Evolutionary conservation across 306 rosid species (phyloP), one percentile per base, ranked within the genome.

Genomic region (Vicia villosa): DNA sequence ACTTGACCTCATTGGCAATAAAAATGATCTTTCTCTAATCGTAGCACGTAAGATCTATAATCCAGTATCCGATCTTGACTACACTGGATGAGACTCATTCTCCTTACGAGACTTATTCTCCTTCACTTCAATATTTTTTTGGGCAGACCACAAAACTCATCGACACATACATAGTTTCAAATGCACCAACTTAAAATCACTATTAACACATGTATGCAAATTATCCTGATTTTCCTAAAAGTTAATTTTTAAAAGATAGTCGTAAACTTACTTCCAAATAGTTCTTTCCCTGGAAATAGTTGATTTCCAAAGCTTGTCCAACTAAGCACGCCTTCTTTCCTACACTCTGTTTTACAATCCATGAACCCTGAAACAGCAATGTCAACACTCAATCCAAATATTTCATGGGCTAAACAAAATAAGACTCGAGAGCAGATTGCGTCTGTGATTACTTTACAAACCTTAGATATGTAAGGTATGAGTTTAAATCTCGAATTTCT

Each of bases 331-430:
- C 95, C 78, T 91, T 91, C 88, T 91, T 94, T 10, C 97, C 99
- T 66, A 94, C 99, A 74, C 97, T 91, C 73, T 91, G 99, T 81
- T 94, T 94, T 42, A 88, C 99, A 74, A 94, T 94, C 99, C 99
- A 94, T 57, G 97, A 91, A 73, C 99, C 99, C 99, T 91, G 82
- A 76, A 69, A 61, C 58, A 75, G 49, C 52, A 67, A 78, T 59
- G 60, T 51, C 46, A 66, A 45, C 38, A 59, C 78, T 52, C 24
- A 38, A 52, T 52, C 49, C 55, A 28, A 26, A 13, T 56, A 26
- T 51, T 51, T n/a, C 34, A 38, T 4, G 20, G 49, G 36, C 58
- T 52, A 71, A 56, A 45, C 64, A 45, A 61, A 76, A 11, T 52
- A 72, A 22, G 74, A 65, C 63, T 61, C 43, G 3, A 50, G 13